These are phyloP conservation scores for Lactarius akahatsu DNA, from an alignment of 768 basidiomycete species.

Conservation along the genomic window DNA sequence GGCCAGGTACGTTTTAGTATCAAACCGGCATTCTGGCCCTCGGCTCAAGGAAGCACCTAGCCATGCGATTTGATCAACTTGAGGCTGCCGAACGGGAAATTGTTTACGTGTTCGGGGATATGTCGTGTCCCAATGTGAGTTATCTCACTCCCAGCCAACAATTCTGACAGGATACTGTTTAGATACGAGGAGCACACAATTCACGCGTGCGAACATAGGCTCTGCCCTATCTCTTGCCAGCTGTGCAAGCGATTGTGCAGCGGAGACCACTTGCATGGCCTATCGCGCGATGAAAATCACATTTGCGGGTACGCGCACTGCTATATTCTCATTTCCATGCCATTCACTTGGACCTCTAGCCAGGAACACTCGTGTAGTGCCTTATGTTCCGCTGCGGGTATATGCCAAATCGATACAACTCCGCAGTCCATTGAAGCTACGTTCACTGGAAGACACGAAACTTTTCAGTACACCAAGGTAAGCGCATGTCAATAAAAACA, in stretches of 20 bases:
- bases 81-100: slow-evolving; percentile 5
- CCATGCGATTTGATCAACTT: slow-evolving; percentile 16
- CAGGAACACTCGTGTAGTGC: slow-evolving; percentile 51
- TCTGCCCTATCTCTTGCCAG: slow-evolving; percentile 54
- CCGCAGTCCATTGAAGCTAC: slow-evolving; percentile 62
- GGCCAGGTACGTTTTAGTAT: slow-evolving; percentile 42
- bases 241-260: slow-evolving; percentile 56
- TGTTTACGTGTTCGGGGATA: slow-evolving; percentile 4
- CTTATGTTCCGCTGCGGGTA: slow-evolving; percentile 46
- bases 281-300: slow-evolving; percentile 43
- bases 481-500: neutral
- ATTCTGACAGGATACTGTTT: neutral
- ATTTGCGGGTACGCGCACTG: slow-evolving; percentile 51
- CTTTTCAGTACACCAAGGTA: slow-evolving; percentile 65
- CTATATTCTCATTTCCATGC: neutral
- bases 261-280: slow-evolving; percentile 50
- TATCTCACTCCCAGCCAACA: neutral
- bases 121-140: slow-evolving; percentile 13
- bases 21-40: no score
- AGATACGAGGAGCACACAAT: slow-evolving; percentile 46
- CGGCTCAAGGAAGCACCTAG: neutral
- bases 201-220: slow-evolving; percentile 51
- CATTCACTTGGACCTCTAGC: slow-evolving; percentile 34
- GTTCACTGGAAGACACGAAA: slow-evolving; percentile 57
- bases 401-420: slow-evolving; percentile 58